These are phyloP conservation scores for Lithospermum erythrorhizon DNA, from an alignment of 257 asterid species.

Conservation along the genomic window DNA sequence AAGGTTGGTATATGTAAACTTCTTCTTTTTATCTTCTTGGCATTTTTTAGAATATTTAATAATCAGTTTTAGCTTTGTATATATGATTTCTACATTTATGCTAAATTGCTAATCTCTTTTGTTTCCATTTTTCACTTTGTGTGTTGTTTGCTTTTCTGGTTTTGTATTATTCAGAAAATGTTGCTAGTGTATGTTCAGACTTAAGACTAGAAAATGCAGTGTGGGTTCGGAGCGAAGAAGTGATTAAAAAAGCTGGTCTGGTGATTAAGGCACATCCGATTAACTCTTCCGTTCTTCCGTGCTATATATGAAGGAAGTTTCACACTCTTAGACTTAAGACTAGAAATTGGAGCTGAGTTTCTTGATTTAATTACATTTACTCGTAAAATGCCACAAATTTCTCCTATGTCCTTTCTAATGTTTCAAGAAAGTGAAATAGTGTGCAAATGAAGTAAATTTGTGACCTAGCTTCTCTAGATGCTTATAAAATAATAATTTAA, in stretches of 20 bases:
- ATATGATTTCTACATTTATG: no score
- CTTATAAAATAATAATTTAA: not conserved
- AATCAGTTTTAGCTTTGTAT: not conserved
- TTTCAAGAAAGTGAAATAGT: not conserved
- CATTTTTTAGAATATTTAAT: not conserved
- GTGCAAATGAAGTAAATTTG: not conserved
- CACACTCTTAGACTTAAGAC: no score
- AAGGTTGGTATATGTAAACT: conserved; percentile 33
- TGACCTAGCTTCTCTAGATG: no score
- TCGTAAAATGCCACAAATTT: not conserved
- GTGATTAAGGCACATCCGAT: no score
- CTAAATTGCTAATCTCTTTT: no score
- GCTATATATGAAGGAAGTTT: not conserved
- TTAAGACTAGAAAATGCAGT: no score
- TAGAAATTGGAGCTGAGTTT: not conserved
- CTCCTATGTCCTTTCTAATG: not conserved
- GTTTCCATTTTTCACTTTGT: not conserved
- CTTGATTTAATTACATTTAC: not conserved
- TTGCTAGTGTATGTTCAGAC: no score
- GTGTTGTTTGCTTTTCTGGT: no score
- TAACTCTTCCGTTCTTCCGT: no score
- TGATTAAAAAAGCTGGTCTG: no score
- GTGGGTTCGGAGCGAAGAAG: no score
- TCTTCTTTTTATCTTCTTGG: conserved; percentile 6
- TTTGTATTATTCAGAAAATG: no score